Conservation (phyloP, 2,329 filamentous ascomycete genomes). For the Trichoderma sp. region DNA sequence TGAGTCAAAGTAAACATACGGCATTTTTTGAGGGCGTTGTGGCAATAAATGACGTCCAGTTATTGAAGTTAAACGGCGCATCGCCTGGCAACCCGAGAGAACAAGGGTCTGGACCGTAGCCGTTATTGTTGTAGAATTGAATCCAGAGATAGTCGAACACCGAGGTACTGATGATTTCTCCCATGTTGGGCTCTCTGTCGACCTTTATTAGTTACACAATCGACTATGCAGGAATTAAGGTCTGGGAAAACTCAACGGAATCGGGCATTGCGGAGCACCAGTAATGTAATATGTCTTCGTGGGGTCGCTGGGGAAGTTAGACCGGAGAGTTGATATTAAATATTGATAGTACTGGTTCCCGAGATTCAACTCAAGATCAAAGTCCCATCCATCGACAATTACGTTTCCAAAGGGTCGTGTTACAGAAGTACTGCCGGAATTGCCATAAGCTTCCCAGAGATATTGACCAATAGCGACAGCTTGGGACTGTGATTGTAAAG, state of each 20-base stretch:
- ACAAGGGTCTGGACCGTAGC: constrained; percentile 1
- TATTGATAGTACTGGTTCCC: neutral
- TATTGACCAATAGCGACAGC: neutral
- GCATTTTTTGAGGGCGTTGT: constrained; percentile 23
- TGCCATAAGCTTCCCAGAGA: neutral
- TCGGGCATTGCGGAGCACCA: neutral
- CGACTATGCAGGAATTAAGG: neutral
- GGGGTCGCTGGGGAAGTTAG: neutral
- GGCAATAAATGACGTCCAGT: constrained; percentile 31
- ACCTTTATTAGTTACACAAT: neutral
- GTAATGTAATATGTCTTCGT: neutral
- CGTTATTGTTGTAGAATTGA: constrained; percentile 48
- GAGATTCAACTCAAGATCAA: neutral
- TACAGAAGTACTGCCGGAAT: neutral
- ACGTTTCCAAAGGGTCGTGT: neutral
- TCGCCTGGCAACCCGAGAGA: constrained; percentile 22
- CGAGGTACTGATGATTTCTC: neutral
- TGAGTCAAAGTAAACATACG: neutral
- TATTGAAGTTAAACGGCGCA: constrained; percentile 35
- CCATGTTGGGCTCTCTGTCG: neutral
- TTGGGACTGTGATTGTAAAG: neutral
- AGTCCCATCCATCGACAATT: neutral
- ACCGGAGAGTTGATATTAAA: neutral
- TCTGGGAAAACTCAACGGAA: neutral
- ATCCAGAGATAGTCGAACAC: constrained; percentile 34